A percentile compares a stretch with the other conserved stretches of the same genome.
Evolutionary conservation across 495 filamentous ascomycete genomes (phyloP).

Genomic region (Podospora bellae-mahoneyi): DNA sequence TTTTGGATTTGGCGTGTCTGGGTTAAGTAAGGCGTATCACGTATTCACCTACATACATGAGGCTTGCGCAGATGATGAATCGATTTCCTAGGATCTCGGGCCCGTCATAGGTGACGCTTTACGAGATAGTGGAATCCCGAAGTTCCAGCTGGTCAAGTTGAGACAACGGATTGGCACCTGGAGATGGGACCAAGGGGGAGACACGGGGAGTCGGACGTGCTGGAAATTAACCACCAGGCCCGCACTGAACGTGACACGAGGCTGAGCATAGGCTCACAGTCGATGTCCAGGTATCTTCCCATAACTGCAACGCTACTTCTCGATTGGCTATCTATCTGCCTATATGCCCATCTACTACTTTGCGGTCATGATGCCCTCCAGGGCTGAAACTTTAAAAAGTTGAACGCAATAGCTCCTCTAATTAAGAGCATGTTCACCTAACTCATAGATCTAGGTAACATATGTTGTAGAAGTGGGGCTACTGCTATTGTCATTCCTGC

Average conservation of each 20-base stretch:
- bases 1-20: neutral
- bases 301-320: too few relatives aligned
- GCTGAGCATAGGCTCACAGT: neutral
- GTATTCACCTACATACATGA: neutral
- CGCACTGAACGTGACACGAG: conserved; percentile 7
- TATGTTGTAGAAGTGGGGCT: neutral
- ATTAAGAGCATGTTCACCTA: neutral
- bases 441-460: neutral
- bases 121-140: neutral
- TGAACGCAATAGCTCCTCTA: too few relatives aligned
- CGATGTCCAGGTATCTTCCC: too few relatives aligned
- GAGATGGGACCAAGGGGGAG: neutral
- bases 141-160: neutral
- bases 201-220: conserved; percentile 6
- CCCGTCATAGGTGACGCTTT: neutral
- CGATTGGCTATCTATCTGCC: too few relatives aligned
- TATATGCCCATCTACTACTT: too few relatives aligned
- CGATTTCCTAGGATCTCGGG: neutral
- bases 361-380: too few relatives aligned
- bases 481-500: neutral
- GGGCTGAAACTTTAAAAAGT: too few relatives aligned
- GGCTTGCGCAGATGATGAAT: neutral
- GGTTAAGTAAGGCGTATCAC: neutral
- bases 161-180: conserved; percentile 5
- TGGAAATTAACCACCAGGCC: conserved; percentile 8